Evolutionary conservation across 257 asterid species (phyloP).

Genomic region (Solanum rostratum): DNA sequence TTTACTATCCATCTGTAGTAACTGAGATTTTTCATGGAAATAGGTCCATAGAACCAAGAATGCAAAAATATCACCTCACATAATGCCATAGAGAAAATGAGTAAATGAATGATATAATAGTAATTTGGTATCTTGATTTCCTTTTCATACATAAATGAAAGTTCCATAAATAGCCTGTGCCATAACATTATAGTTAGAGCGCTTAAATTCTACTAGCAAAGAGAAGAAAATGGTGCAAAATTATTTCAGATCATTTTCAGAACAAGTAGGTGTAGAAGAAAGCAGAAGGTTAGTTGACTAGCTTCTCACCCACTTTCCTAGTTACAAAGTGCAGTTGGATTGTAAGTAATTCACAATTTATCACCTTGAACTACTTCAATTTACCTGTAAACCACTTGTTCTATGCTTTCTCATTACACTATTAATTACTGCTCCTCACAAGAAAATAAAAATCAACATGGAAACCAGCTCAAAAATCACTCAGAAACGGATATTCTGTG

Average conservation of each 20-base stretch:
- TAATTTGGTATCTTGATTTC: neutral
- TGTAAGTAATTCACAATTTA: neutral
- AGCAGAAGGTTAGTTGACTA: neutral
- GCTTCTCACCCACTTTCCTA: neutral
- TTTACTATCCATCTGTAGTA: neutral
- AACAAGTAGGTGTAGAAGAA: neutral
- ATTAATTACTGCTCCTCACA: neutral
- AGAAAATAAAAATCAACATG: neutral
- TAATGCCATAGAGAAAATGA: neutral
- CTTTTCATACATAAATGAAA: neutral
- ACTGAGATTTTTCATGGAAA: neutral
- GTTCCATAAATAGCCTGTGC: neutral
- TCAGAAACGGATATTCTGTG: constrained; percentile 2
- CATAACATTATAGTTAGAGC: neutral
- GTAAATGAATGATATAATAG: neutral
- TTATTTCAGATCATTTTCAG: neutral
- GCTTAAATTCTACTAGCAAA: neutral
- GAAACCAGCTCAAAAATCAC: neutral
- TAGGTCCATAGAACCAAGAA: neutral
- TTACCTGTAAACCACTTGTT: neutral
- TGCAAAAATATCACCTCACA: neutral
- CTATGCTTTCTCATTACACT: neutral
- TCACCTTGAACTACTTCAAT: neutral
- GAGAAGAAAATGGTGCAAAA: neutral
- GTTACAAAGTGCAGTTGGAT: neutral